Percentiles rank a stretch among this genome's conserved stretches.
Evolutionary conservation across 345 rosid genomes (phyloP).

Genomic region (Brassica nigra): DNA sequence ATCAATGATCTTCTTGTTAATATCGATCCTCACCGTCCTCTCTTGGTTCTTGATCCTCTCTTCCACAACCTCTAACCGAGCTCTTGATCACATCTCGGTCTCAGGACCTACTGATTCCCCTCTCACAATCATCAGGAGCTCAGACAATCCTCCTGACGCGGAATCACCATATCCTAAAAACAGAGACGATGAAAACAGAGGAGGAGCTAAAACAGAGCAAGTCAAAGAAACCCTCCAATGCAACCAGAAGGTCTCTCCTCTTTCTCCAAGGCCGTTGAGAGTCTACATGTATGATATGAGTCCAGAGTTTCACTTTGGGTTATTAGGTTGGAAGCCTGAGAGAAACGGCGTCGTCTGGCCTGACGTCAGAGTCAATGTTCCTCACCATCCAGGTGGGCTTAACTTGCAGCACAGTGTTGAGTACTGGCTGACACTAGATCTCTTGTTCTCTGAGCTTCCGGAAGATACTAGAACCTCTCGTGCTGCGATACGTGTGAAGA

Average conservation of each 20-base stretch:
- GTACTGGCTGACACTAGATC: constrained; percentile 91
- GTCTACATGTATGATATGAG: constrained; percentile 90
- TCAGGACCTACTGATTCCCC: constrained; percentile 38
- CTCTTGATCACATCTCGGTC: constrained; percentile 44
- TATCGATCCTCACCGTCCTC: constrained; percentile 50
- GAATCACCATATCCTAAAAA: constrained; percentile 36
- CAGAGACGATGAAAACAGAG: constrained; percentile 40
- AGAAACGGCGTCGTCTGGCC: constrained; percentile 78
- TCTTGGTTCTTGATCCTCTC: constrained; percentile 77
- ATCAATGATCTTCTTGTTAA: constrained; percentile 54
- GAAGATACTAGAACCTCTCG: constrained; percentile 47
- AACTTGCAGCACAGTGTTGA: constrained; percentile 95
- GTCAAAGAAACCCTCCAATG: neutral
- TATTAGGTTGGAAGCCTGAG: constrained; percentile 69
- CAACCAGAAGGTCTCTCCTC: constrained; percentile 5
- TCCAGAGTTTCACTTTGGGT: constrained; percentile 84
- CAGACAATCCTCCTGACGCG: constrained; percentile 20
- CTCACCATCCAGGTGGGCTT: constrained; percentile 83
- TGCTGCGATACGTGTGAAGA: constrained; percentile 68
- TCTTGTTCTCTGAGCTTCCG: constrained; percentile 70
- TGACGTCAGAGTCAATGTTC: constrained; percentile 56
- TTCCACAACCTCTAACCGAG: constrained; percentile 50
- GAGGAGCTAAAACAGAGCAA: constrained; percentile 2
- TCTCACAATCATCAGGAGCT: constrained; percentile 36
- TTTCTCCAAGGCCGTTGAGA: constrained; percentile 46